phyloP scores from a whole-genome alignment of 441 rosid species.

The Viola pubescens region DNA sequence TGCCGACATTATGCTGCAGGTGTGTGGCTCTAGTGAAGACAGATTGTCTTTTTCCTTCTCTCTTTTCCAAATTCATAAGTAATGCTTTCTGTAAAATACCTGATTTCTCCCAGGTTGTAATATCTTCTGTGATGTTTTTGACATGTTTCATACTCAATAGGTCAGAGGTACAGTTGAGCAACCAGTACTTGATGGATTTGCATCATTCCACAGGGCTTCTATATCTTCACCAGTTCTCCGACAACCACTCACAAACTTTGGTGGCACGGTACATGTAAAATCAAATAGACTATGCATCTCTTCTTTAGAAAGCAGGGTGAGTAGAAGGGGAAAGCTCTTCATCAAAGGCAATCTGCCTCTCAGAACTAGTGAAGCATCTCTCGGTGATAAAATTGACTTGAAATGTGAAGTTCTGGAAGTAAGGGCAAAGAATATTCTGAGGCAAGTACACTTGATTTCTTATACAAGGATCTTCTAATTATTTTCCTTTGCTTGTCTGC shows the following conservation, averaged over 20 bases:
- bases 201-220: conserved; percentile 89
- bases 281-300: conserved; percentile 85
- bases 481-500: conserved; percentile 7
- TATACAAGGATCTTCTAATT: conserved; percentile 4
- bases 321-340: conserved; percentile 87
- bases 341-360: conserved; percentile 89
- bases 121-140: conserved; percentile 15
- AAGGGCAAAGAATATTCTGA: conserved; percentile 80
- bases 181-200: conserved; percentile 91
- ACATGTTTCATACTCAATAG: conserved; percentile 36
- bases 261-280: conserved; percentile 85
- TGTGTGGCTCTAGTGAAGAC: conserved; percentile 23
- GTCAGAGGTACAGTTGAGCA: conserved; percentile 98
- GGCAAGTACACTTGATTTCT: conserved; percentile 35
- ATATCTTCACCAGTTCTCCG: conserved; percentile 85
- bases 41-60: conserved; percentile 11
- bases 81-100: not conserved
- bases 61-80: conserved; percentile 7
- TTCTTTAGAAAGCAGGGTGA: conserved; percentile 83
- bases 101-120: conserved; percentile 1
- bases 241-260: conserved; percentile 85
- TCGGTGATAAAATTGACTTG: conserved; percentile 84
- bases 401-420: conserved; percentile 98
- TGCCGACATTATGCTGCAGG: conserved; percentile 97
- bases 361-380: conserved; percentile 66